Base-by-base conservation (phyloP, 1,284 basidiomycete genomes). In the Mycosarcoma mackinlayi region DNA sequence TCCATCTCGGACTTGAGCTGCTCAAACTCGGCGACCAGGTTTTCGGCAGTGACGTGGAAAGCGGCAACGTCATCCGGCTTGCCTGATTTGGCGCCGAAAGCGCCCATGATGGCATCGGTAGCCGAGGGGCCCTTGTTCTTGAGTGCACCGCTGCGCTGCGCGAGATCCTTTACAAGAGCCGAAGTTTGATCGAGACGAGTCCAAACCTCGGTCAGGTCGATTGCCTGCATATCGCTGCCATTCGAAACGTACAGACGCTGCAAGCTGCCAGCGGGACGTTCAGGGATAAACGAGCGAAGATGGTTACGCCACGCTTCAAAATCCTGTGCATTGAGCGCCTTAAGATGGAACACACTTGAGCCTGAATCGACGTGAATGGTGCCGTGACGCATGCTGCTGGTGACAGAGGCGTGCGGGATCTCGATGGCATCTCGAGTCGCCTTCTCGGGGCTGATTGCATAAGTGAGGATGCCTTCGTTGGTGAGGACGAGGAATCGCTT, bases 341-440 rank as follows among this genome's bases (percentile, higher is more conserved):
- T 82, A 41, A 82, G 64, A 55, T 82, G 80, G 50, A 81, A 82
- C 3, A 81, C 78, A 30, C 62, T 76, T 3, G 73, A 54, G 1
- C 80, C 80, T 24, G 77, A 79, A 55, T 82, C 80, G 18, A 81
- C 77, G 54, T 82, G 80, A 37, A 82, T 73, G 14, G 80, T 79
- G 27, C 79, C 78, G 42, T 82, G 79, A 4, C 77, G 68, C 55
- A 73, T 73, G 57, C 71, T 73, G 53, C 62, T 71, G 18, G 76
- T 80, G 35, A 82, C 79, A 21, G 75, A 78, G 10, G 80, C 80
- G 53, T 80, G 78, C 1, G 77, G 75, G 45, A 82, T 78, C 33
- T 78, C 79, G 53, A 82, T 81, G 19, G 68, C 56, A 45, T 80
- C 79, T n/a, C 80, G 66, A 10, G 73, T 67, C 0, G 55, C 34